A percentile compares a stretch with the other conserved stretches of the same genome.
Conservation (phyloP, 2,329 filamentous ascomycete genomes). For the Aspergillus oerlinghausenensis region DNA sequence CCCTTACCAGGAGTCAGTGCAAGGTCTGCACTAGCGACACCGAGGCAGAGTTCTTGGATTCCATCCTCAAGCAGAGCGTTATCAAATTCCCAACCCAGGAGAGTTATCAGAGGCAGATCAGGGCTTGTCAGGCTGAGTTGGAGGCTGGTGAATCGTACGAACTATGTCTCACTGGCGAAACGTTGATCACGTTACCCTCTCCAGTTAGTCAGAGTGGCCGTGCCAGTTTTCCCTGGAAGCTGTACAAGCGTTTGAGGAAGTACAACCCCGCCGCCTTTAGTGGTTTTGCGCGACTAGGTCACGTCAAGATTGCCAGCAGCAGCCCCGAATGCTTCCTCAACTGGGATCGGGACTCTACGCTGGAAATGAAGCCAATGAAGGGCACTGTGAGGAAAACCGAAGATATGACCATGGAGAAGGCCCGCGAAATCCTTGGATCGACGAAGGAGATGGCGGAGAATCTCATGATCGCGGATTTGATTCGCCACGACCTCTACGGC, state of each 20-base stretch:
- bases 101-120: slow-evolving; percentile 64
- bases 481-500: slow-evolving; percentile 88
- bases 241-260: slow-evolving; percentile 66
- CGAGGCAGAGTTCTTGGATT: slow-evolving; percentile 24
- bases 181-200: slow-evolving; percentile 50
- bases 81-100: slow-evolving; percentile 36
- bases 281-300: slow-evolving; percentile 69
- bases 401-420: slow-evolving; percentile 65
- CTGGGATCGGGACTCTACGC: slow-evolving; percentile 49
- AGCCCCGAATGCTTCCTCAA: slow-evolving; percentile 87
- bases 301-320: slow-evolving; percentile 69
- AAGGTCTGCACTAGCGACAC: slow-evolving; percentile 5
- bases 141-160: slow-evolving; percentile 79
- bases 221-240: slow-evolving; percentile 55
- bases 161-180: slow-evolving; percentile 75
- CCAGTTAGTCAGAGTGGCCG: slow-evolving; percentile 17
- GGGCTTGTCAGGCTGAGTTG: slow-evolving; percentile 65
- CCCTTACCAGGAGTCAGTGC: slow-evolving; percentile 1
- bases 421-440: slow-evolving; percentile 66
- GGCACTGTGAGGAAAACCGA: slow-evolving; percentile 81
- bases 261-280: slow-evolving; percentile 81
- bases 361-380: slow-evolving; percentile 84
- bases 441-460: slow-evolving; percentile 94
- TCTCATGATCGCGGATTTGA: slow-evolving; percentile 95
- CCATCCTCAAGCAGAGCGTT: slow-evolving; percentile 25